phyloP scores from a whole-genome alignment of 495 filamentous ascomycete genomes.

The Neurospora sp. region DNA sequence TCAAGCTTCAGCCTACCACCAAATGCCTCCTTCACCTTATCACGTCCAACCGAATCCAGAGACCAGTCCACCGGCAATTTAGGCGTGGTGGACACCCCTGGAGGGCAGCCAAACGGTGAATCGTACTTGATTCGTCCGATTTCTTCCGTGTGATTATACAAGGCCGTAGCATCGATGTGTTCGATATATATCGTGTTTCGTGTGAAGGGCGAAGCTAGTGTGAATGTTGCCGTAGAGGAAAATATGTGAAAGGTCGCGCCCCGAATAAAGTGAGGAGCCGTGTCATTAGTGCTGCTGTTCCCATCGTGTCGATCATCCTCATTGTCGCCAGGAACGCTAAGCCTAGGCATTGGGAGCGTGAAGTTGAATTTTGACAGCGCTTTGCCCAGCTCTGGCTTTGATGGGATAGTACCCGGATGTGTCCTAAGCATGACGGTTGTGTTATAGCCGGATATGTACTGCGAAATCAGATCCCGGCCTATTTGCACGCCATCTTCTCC shows the following conservation, averaged over 20 bases:
- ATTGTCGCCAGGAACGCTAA: constrained; percentile 44
- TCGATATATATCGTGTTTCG: constrained; percentile 65
- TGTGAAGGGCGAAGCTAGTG: constrained; percentile 65
- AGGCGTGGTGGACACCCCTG: constrained; percentile 60
- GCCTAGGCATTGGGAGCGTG: constrained; percentile 57
- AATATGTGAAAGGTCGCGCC: constrained; percentile 80
- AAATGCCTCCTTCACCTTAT: constrained; percentile 70
- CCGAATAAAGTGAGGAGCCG: constrained; percentile 56
- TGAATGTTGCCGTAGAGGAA: constrained; percentile 79
- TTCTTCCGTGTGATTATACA: constrained; percentile 68
- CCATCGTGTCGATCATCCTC: constrained; percentile 7
- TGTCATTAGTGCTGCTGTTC: constrained; percentile 21
- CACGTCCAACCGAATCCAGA: constrained; percentile 69
- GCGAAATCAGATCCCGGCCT: constrained; percentile 65
- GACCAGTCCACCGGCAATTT: constrained; percentile 72
- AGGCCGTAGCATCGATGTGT: constrained; percentile 70
- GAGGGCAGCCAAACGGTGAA: constrained; percentile 64
- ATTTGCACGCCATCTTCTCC: constrained; percentile 48
- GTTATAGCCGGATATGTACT: constrained; percentile 82
- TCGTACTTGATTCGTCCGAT: constrained; percentile 69
- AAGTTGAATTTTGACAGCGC: constrained; percentile 59
- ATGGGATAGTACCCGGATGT: constrained; percentile 61
- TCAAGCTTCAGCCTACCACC: constrained; percentile 70
- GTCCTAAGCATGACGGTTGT: constrained; percentile 63
- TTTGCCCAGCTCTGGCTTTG: constrained; percentile 58